Conservation (phyloP, 306 rosid genomes). For the Acacia confusa region DNA sequence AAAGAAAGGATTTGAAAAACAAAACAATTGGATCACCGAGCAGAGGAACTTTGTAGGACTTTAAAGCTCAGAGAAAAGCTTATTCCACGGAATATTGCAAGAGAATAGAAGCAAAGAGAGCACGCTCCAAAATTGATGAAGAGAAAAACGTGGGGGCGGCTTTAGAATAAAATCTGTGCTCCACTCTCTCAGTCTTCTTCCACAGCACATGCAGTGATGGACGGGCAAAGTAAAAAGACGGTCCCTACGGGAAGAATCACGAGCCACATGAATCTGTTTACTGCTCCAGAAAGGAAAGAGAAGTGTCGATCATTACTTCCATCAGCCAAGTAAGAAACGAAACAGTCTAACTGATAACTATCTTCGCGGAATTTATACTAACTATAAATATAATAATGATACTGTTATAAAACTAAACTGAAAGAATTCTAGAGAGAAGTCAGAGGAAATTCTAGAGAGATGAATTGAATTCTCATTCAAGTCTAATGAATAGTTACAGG, state of each 20-base stretch:
- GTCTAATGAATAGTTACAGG: no score
- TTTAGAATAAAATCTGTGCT: slow-evolving; percentile 14
- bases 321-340: background rate
- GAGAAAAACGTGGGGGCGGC: slow-evolving; percentile 59
- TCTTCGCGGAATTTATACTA: background rate
- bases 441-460: no score
- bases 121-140: slow-evolving; percentile 24
- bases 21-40: slow-evolving; percentile 24
- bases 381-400: background rate
- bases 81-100: slow-evolving; percentile 24
- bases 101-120: slow-evolving; percentile 19
- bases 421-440: no score
- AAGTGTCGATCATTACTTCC: background rate
- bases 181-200: slow-evolving; percentile 3
- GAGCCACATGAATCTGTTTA: background rate
- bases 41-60: background rate
- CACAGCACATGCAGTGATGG: slow-evolving; percentile 40
- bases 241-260: background rate
- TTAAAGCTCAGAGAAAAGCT: background rate
- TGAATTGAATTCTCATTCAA: no score
- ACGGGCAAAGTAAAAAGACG: background rate
- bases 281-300: background rate
- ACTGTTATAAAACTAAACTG: no score
- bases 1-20: background rate
- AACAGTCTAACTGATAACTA: background rate